These are phyloP conservation scores for Anthracocystis panici-leucophaei DNA, from an alignment of 1,284 basidiomycete species.

Conservation along the genomic window DNA sequence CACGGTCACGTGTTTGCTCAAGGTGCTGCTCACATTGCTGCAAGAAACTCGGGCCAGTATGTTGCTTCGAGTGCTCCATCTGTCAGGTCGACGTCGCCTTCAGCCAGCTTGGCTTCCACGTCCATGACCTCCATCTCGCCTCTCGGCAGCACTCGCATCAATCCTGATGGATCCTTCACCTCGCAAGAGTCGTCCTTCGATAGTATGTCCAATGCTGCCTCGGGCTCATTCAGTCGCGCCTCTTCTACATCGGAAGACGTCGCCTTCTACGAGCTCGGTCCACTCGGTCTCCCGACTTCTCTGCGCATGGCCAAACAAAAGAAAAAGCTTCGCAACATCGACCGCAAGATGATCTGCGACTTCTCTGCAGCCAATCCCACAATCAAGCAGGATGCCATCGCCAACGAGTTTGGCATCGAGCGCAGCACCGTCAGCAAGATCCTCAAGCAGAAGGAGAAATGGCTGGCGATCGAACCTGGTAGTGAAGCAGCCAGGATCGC, in stretches of 20 bases:
- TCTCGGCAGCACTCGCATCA: conserved; percentile 35
- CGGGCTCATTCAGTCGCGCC: conserved; percentile 43
- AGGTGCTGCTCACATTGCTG: not conserved
- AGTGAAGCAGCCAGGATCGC: conserved; percentile 48
- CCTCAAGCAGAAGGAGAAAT: conserved; percentile 82
- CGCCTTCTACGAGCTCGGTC: conserved; percentile 23
- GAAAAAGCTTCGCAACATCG: conserved; percentile 51
- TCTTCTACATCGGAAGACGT: conserved; percentile 45
- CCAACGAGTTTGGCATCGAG: conserved; percentile 79
- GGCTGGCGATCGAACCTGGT: conserved; percentile 76
- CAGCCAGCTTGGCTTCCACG: conserved; percentile 44
- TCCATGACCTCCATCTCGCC: conserved; percentile 54
- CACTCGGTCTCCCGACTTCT: conserved; percentile 27
- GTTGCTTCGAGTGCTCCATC: conserved; percentile 27
- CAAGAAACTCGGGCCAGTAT: conserved; percentile 8
- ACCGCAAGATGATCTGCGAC: conserved; percentile 53
- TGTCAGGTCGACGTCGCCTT: conserved; percentile 39
- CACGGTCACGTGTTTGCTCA: conserved; percentile 21
- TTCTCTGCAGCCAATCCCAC: conserved; percentile 33
- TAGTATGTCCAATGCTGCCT: conserved; percentile 44
- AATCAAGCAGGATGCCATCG: conserved; percentile 50
- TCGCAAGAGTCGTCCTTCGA: conserved; percentile 52
- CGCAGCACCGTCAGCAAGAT: conserved; percentile 94
- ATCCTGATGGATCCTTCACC: conserved; percentile 48
- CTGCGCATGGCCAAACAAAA: conserved; percentile 51